Conservation (phyloP, 75 land plant species). For the Azolla pinnata region DNA sequence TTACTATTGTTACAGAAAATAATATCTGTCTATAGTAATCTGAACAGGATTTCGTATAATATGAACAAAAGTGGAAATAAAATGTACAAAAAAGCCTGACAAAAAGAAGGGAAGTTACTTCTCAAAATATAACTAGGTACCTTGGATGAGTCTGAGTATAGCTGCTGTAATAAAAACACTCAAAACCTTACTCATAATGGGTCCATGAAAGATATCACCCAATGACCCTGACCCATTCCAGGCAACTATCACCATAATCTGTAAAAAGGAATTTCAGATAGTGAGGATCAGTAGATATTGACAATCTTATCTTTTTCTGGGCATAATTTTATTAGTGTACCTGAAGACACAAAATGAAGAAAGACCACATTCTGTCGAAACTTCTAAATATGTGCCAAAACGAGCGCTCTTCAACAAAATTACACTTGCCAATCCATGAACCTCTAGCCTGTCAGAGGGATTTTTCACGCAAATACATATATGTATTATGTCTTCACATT, state of each 20-base stretch:
- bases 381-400: slow-evolving; percentile 97
- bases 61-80: too few species aligned
- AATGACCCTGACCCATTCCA: slow-evolving; percentile 69
- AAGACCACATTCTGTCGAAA: slow-evolving; percentile 97
- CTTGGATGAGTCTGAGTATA: slow-evolving; percentile 77
- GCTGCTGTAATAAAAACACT: slow-evolving; percentile 95
- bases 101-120: too few species aligned
- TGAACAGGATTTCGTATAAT: too few species aligned
- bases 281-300: too few species aligned
- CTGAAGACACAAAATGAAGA: slow-evolving; percentile 78
- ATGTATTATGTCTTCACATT: background rate
- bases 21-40: too few species aligned
- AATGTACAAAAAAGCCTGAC: too few species aligned
- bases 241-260: slow-evolving; percentile 90
- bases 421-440: slow-evolving; percentile 66
- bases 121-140: too few species aligned
- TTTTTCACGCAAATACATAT: background rate
- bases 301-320: too few species aligned
- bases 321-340: slow-evolving; percentile 22
- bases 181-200: slow-evolving; percentile 56
- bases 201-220: slow-evolving; percentile 31
- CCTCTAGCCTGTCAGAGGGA: background rate
- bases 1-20: too few species aligned
- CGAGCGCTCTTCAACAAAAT: slow-evolving; percentile 94
- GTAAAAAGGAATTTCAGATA: background rate